Evolutionary conservation across 108 stramenopile species (phyloP).

Genomic region (Schizochytrium sp.): DNA sequence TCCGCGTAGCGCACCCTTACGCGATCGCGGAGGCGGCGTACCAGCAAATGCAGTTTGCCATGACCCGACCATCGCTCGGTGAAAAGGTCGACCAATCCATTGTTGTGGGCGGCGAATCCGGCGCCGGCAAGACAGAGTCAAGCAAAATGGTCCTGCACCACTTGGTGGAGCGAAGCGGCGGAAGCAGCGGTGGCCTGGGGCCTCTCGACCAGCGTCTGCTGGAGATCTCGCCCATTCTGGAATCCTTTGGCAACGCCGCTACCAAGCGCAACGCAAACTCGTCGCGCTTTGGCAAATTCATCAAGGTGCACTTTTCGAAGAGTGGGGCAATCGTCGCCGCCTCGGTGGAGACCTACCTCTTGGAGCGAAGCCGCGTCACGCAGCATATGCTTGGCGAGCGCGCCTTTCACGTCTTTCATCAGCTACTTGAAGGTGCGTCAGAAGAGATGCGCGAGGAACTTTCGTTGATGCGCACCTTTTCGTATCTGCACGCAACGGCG

Average conservation of each 20-base stretch:
- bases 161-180: neutral
- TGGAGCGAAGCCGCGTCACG: slow-evolving; percentile 55
- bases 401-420: slow-evolving; percentile 58
- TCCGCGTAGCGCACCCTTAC: neutral
- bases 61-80: neutral
- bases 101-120: slow-evolving; percentile 29
- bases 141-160: slow-evolving; percentile 17
- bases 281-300: slow-evolving; percentile 58
- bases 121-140: slow-evolving; percentile 31
- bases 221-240: neutral
- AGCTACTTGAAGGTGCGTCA: slow-evolving; percentile 20
- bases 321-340: slow-evolving; percentile 16
- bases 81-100: slow-evolving; percentile 2
- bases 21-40: neutral
- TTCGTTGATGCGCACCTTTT: slow-evolving; percentile 16
- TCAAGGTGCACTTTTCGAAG: slow-evolving; percentile 40
- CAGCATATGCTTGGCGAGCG: slow-evolving; percentile 42
- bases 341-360: slow-evolving; percentile 42
- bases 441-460: neutral
- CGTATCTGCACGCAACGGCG: slow-evolving; percentile 26
- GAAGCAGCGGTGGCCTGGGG: neutral
- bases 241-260: neutral
- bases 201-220: neutral
- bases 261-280: slow-evolving; percentile 38
- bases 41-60: neutral